phyloP scores from a whole-genome alignment of 1,139 yeast species.

The Scheffersomyces titani region DNA sequence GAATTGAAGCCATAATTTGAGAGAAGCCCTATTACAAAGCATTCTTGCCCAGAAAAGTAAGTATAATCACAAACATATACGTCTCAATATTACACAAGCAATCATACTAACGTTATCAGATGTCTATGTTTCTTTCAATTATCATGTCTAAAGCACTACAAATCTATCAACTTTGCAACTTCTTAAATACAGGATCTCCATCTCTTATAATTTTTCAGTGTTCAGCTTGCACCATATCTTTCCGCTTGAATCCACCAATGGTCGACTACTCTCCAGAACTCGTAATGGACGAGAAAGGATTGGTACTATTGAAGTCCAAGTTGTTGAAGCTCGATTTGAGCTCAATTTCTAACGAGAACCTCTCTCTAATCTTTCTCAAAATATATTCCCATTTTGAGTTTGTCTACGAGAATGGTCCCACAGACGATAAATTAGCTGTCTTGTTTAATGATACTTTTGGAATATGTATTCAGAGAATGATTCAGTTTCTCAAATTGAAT shows the following conservation, averaged over 20 bases:
- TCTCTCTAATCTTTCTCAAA: not conserved
- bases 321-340: not conserved
- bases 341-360: not conserved
- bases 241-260: not conserved
- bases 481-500: slow-evolving; percentile 24
- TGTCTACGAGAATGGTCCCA: slow-evolving; percentile 6
- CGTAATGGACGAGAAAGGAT: not conserved
- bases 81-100: too few relatives aligned
- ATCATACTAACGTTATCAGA: too few relatives aligned
- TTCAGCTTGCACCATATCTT: not conserved
- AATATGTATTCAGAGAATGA: slow-evolving; percentile 62
- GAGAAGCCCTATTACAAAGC: too few relatives aligned
- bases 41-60: too few relatives aligned
- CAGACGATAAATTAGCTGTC: slow-evolving; percentile 12
- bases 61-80: too few relatives aligned
- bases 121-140: too few relatives aligned
- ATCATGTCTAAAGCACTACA: too few relatives aligned
- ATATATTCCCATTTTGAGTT: slow-evolving; percentile 1
- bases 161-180: not conserved
- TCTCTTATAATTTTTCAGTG: not conserved
- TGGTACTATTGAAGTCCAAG: not conserved
- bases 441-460: slow-evolving; percentile 60
- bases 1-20: not conserved
- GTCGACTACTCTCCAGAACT: not conserved
- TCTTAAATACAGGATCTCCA: not conserved